phyloP scores from a whole-genome alignment of 768 basidiomycete species.

The Trametes coccinea region DNA sequence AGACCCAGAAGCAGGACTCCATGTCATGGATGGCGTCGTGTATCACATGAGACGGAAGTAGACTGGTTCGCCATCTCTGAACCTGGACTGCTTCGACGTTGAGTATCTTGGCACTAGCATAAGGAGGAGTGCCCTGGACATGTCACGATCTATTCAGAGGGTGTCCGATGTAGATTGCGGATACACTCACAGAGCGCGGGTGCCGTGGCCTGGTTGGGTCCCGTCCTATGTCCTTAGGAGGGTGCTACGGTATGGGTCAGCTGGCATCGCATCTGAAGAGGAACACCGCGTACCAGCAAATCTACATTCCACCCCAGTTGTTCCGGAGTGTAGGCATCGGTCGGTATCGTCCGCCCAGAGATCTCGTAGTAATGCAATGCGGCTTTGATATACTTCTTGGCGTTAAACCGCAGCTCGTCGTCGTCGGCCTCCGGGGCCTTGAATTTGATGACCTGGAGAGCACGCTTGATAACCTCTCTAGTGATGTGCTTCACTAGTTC shows the following conservation, averaged over 20 bases:
- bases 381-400: background rate
- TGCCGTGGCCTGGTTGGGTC: background rate
- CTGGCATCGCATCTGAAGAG: background rate
- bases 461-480: background rate
- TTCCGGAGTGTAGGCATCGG: background rate
- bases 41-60: background rate
- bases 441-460: background rate
- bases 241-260: background rate
- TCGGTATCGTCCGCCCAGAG: background rate
- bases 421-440: background rate
- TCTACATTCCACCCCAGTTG: background rate
- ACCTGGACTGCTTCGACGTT: background rate
- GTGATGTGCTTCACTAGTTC: background rate
- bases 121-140: background rate
- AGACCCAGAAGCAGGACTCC: background rate
- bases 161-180: background rate
- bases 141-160: background rate
- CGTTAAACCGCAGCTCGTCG: background rate
- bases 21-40: background rate
- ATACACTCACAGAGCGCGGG: background rate
- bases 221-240: background rate
- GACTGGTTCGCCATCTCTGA: background rate
- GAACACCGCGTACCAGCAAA: background rate
- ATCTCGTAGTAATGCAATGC: background rate
- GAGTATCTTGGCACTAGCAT: background rate